A percentile compares a stretch with the other conserved stretches of the same genome.
phyloP scores from a whole-genome alignment of 257 asterid species.

The Scutellaria minor region DNA sequence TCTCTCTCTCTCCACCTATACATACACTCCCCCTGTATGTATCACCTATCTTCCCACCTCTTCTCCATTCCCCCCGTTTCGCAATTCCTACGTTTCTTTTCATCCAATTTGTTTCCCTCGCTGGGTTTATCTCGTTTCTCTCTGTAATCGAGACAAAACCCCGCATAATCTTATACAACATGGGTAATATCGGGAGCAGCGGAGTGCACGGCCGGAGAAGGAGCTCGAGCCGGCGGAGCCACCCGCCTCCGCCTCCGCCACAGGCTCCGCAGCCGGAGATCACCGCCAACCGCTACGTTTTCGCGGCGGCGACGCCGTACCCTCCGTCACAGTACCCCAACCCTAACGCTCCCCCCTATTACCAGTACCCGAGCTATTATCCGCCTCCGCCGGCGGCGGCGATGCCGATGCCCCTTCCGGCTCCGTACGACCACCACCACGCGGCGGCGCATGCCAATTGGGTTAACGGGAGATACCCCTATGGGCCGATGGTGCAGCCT shows the following conservation, averaged over 20 bases:
- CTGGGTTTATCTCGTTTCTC: constrained; percentile 23
- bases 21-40: constrained; percentile 36
- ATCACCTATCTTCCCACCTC: constrained; percentile 32
- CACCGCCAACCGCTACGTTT: constrained; percentile 83
- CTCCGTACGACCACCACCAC: constrained; percentile 81
- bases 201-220: constrained; percentile 69
- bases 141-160: background rate
- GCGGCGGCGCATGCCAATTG: constrained; percentile 67
- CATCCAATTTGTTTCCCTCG: background rate
- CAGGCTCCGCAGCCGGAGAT: constrained; percentile 79
- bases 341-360: constrained; percentile 78
- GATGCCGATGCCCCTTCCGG: constrained; percentile 72
- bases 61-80: background rate
- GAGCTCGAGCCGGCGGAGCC: constrained; percentile 63
- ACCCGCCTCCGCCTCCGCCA: constrained; percentile 76
- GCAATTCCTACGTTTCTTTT: background rate
- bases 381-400: constrained; percentile 66
- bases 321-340: constrained; percentile 76
- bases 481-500: constrained; percentile 70
- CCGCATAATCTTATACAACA: constrained; percentile 18
- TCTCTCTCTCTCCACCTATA: constrained; percentile 22
- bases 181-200: constrained; percentile 96
- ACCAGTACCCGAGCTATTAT: constrained; percentile 84
- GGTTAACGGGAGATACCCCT: constrained; percentile 75
- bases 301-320: constrained; percentile 97